Conservation (phyloP, 306 rosid species). For the Quercus gilva region DNA sequence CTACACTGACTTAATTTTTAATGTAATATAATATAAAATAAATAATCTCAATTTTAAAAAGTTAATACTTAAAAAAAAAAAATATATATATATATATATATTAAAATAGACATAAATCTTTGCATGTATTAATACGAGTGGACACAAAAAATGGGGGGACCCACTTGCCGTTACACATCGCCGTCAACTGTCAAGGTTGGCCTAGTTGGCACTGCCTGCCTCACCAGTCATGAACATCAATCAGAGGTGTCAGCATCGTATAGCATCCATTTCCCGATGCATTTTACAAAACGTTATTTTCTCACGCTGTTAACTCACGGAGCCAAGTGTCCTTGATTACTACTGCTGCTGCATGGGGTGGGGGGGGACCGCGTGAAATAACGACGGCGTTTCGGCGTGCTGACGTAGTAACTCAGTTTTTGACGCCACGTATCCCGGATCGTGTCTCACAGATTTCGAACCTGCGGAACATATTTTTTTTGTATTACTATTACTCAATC, state of each 20-base stretch:
- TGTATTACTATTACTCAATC: no score
- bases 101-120: accelerated
- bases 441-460: slow-evolving; percentile 44
- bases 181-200: slow-evolving; percentile 15
- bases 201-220: not conserved
- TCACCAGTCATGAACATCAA: not conserved
- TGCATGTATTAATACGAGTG: accelerated
- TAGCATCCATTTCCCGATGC: slow-evolving; percentile 3
- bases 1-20: no score
- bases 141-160: not conserved
- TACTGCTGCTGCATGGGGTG: slow-evolving; percentile 1
- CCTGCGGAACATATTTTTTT: slow-evolving; percentile 25
- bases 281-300: not conserved
- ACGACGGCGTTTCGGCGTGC: slow-evolving; percentile 37
- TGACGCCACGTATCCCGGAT: slow-evolving; percentile 51
- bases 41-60: no score
- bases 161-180: slow-evolving; percentile 30
- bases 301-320: not conserved
- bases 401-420: slow-evolving; percentile 15
- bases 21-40: no score
- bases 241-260: no score
- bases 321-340: not conserved
- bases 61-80: accelerated
- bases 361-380: not conserved
- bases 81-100: no score